Conservation (phyloP, 331 rosid genomes). For the Malus hybrid region DNA sequence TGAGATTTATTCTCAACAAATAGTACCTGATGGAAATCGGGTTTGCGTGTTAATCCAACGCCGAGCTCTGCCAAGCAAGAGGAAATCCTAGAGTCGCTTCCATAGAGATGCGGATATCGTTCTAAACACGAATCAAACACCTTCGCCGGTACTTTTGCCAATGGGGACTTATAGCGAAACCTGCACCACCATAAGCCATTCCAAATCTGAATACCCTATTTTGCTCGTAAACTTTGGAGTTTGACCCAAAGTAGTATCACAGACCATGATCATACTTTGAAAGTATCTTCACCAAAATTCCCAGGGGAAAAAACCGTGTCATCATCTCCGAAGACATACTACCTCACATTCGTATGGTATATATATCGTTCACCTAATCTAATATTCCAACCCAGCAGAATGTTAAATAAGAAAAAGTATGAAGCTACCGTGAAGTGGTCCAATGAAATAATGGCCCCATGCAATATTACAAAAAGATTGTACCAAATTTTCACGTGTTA, state of each 20-base stretch:
- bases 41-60: conserved; percentile 66
- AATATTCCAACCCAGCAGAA: not conserved
- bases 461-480: no score
- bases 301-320: conserved; percentile 76
- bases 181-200: conserved; percentile 96
- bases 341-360: conserved; percentile 51
- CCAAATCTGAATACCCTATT: conserved; percentile 46
- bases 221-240: conserved; percentile 69
- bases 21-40: conserved; percentile 79
- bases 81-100: conserved; percentile 69
- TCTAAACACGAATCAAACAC: conserved; percentile 70
- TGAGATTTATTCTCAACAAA: no score
- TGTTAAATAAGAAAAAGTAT: not conserved
- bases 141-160: conserved; percentile 52
- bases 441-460: not conserved
- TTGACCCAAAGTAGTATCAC: conserved; percentile 79
- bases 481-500: no score
- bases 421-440: not conserved
- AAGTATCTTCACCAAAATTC: conserved; percentile 64
- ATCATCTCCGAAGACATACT: conserved; percentile 94
- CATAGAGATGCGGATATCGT: conserved; percentile 84
- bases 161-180: conserved; percentile 72
- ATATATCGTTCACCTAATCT: not conserved
- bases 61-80: conserved; percentile 86
- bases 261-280: conserved; percentile 70